Evolutionary conservation across 306 rosid genomes (phyloP), one percentile per base, ranked within the genome.

Genomic region (Malus asiatica): DNA sequence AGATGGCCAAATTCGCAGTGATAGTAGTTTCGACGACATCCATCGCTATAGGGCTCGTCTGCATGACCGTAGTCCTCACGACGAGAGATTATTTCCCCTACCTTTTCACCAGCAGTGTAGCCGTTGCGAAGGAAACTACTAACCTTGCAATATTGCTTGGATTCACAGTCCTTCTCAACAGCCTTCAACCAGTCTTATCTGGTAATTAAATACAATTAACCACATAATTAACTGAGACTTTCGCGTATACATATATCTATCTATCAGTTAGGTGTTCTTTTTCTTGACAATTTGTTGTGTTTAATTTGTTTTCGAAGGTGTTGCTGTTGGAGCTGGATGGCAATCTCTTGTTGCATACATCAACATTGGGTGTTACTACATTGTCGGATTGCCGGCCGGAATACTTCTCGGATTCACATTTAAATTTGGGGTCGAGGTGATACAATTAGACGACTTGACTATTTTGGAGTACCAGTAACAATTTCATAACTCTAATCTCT

Each of bases 321-420:
- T 93, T 76, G 97, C 94, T 75, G 75, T 93, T 77, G 97, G 97
- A 80, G 96, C 94, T 38, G 97, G 96, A 4, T 90, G 97, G 97
- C 97, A 90, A 80, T 33, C 92, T 72, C 76, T 93, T 23, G 89
- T 90, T 13, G 96, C 96, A 51, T 90, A 93, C 81, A 90, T 93
- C 82, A 93, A 93, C 73, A 77, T 93, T 59, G 96, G 84, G 18
- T 93, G 96, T 73, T 93, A 90, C 73, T 89, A 88, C 74, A 0
- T 80, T 55, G 66, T 93, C 78, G 96, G 97, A 83, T 81, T 93
- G 82, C 97, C 96, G 0, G 89, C 89, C 1, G 97, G 96, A 53
- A 87, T 93, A 72, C 58, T 90, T 71, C 83, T 93, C 30, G 96
- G 97, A 25, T 90, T 93, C 81, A 78, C 63, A 64, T 88, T 89